Base-by-base conservation (phyloP, 208 protist genomes). In the Phytomonas francai region DNA sequence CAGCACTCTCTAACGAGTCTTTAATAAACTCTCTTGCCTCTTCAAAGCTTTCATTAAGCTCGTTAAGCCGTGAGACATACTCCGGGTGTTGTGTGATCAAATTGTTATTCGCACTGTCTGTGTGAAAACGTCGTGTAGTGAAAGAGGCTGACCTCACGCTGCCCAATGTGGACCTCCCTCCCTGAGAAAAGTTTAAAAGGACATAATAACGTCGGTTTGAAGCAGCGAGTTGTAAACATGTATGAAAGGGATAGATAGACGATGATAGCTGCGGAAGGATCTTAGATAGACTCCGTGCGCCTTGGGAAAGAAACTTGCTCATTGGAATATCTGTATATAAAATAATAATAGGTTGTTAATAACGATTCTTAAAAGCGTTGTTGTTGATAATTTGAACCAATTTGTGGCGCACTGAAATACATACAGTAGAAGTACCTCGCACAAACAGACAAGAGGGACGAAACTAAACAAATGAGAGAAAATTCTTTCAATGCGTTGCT, bases 11-110 rank as follows among this genome's bases (percentile, higher is more conserved):
- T 30, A 70, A 74, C 0, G 88, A 78, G 33, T 93, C 88, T 19
- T 65, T 63, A 32, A 89, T 89, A 16, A 93, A 73, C 64, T 85
- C 85, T 1, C 83, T 73, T 3, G 88, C 77, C 67, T 93, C 85
- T 1, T 64, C 76, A 67, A 91, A 91, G 2, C 64, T 63, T 1
- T 91, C 85, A 73, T 85, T 84, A 30, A 90, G 58, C 16, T 83
- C 80, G 30, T 76, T 78, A 25, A 93, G 42, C 36, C 78, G 74
- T 6, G 70, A 63, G 25, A 54, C 19, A 22, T 54, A 54, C 19
- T 54, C 45, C 6, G 45, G 45, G 22, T 54, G 45, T 22, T 54
- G 45, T 54, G 45, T 54, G 16, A 54, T 54, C 19, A 19, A 22
- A 19, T 9, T 54, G 45, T 25, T 54, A 22, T 54, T 0, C 11